Conservation (phyloP, 331 rosid genomes). For the Malus hybrid region DNA sequence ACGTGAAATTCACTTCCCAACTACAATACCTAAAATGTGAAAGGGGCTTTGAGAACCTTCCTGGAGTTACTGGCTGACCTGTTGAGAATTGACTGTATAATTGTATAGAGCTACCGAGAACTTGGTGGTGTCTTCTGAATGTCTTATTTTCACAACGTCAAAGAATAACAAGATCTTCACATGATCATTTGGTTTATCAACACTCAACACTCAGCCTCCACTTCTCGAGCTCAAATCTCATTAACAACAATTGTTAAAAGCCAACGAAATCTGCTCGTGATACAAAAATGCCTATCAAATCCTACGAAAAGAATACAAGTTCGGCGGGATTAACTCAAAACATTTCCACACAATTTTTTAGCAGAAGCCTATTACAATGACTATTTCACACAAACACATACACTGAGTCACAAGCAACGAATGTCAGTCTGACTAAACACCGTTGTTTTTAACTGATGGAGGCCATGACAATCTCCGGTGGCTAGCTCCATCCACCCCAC, state of each 20-base stretch:
- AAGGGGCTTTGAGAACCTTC: not conserved
- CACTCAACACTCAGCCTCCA: too few relatives aligned
- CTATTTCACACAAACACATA: not conserved
- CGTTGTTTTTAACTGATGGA: constrained; percentile 42
- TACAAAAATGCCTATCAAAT: too few relatives aligned
- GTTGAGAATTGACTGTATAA: not conserved
- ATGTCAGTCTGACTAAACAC: constrained; percentile 13
- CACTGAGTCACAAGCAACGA: not conserved
- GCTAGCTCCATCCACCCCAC: constrained; percentile 27
- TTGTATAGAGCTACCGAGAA: not conserved
- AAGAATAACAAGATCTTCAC: not conserved
- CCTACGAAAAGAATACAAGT: too few relatives aligned
- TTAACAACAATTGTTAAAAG: too few relatives aligned
- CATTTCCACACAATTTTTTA: not conserved
- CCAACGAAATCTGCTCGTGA: too few relatives aligned
- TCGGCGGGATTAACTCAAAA: not conserved
- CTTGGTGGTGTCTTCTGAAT: not conserved
- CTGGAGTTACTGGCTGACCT: not conserved
- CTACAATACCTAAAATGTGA: not conserved
- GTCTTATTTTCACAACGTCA: not conserved
- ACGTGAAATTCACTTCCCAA: too few relatives aligned
- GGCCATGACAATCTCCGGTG: constrained; percentile 53
- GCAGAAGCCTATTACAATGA: not conserved
- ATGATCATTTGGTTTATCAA: not conserved
- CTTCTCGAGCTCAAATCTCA: too few relatives aligned